These are phyloP conservation scores for Tulasnella sp. DNA, from an alignment of 768 basidiomycete species.

Conservation along the genomic window DNA sequence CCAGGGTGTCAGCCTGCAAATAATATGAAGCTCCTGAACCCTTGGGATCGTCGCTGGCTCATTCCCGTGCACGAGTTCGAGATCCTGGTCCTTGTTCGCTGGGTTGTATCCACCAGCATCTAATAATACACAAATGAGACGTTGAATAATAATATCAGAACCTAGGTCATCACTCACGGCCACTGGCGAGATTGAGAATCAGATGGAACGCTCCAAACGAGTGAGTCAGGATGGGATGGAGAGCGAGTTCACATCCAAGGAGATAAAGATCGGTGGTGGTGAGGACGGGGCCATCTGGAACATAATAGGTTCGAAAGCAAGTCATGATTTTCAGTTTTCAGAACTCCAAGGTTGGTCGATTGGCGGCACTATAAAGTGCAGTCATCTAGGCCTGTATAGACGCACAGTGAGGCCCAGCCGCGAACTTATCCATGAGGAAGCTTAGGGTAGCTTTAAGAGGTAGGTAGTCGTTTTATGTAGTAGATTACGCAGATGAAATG, in stretches of 20 bases:
- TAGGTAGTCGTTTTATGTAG: background rate
- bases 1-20: conserved; percentile 42
- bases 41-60: conserved; percentile 19
- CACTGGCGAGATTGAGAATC: conserved; percentile 59
- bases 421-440: conserved; percentile 3
- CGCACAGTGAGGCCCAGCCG: conserved; percentile 11
- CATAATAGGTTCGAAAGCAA: background rate
- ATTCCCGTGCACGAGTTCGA: conserved; percentile 13
- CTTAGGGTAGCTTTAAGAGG: background rate
- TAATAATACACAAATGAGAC: background rate
- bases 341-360: too few relatives aligned
- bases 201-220: conserved; percentile 44
- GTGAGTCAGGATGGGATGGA: conserved; percentile 62
- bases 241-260: conserved; percentile 53
- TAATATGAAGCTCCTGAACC: conserved; percentile 17
- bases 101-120: conserved; percentile 15
- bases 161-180: conserved; percentile 37
- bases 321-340: too few relatives aligned
- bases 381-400: background rate
- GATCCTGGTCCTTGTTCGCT: conserved; percentile 16
- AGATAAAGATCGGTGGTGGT: conserved; percentile 75
- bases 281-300: conserved; percentile 65
- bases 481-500: background rate
- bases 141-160: background rate
- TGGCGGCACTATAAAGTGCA: too few relatives aligned